A percentile compares a stretch with the other conserved stretches of the same genome.
Conservation (phyloP, 202 grass and related monocot genomes). For the Carex arenaria region DNA sequence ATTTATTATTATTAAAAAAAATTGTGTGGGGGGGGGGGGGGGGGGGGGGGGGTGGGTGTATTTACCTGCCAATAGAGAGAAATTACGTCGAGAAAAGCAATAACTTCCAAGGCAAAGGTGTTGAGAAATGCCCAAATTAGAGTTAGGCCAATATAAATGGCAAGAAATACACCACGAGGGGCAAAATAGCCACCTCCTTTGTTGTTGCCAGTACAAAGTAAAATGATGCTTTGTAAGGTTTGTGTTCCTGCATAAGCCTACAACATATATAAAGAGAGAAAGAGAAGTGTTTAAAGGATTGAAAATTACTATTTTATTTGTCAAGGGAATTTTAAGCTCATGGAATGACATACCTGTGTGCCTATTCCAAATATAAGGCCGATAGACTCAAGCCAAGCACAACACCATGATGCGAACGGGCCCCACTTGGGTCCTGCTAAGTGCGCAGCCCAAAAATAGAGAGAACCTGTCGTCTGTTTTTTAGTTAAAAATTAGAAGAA, state of each 20-base stretch:
- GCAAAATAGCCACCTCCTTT: slow-evolving; percentile 79
- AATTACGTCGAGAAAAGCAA: slow-evolving; percentile 89
- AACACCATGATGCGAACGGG: slow-evolving; percentile 95
- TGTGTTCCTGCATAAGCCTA: slow-evolving; percentile 92
- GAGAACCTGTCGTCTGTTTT: slow-evolving; percentile 87
- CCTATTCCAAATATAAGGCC: slow-evolving; percentile 93
- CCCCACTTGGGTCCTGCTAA: slow-evolving; percentile 87
- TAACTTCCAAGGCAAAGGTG: slow-evolving; percentile 95
- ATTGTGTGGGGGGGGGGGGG: no score
- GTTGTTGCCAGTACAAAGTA: slow-evolving; percentile 81
- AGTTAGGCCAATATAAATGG: slow-evolving; percentile 71
- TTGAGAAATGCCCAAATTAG: slow-evolving; percentile 95
- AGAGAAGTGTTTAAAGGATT: not conserved
- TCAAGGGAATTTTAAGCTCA: not conserved
- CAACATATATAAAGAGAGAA: not conserved
- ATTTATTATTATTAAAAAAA: not conserved
- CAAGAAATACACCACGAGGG: slow-evolving; percentile 77
- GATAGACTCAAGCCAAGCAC: slow-evolving; percentile 96
- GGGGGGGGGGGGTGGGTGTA: not conserved
- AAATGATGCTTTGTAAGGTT: slow-evolving; percentile 81
- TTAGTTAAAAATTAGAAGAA: not conserved
- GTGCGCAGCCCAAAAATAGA: slow-evolving; percentile 99
- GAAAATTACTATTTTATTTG: not conserved
- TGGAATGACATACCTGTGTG: slow-evolving; percentile 56
- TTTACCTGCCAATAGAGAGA: slow-evolving; percentile 98